Conservation (phyloP, 2,329 filamentous ascomycete species). For the Trichoderma gracile region DNA sequence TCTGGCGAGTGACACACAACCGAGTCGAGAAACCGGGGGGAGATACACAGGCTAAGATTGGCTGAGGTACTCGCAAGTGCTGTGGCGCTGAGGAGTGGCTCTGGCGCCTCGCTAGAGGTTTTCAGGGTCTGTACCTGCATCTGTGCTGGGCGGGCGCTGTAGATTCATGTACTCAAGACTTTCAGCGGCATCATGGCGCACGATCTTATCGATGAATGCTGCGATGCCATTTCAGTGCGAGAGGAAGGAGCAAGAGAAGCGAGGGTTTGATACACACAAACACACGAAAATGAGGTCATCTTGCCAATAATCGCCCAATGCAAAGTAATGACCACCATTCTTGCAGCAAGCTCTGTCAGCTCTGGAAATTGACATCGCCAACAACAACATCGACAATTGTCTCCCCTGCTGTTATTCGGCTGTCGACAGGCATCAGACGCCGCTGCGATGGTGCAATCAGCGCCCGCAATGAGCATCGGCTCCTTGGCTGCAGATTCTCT, state of each 20-base stretch:
- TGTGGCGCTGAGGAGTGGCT: background rate
- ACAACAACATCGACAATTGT: background rate
- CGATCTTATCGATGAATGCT: background rate
- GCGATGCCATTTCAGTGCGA: background rate
- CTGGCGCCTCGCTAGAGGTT: background rate
- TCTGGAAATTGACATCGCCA: background rate
- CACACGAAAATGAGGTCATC: background rate
- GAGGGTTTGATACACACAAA: background rate
- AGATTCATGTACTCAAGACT: background rate
- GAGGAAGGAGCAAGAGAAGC: background rate
- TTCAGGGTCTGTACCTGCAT: background rate
- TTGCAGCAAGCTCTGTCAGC: no score
- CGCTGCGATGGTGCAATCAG: conserved; percentile 7
- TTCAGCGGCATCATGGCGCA: background rate
- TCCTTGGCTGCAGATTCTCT: background rate
- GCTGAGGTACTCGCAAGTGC: no score
- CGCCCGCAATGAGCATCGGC: background rate
- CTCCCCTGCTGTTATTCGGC: background rate
- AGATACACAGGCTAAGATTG: background rate
- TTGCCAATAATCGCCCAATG: no score
- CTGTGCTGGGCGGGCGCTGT: background rate
- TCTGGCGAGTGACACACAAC: background rate
- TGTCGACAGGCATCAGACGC: background rate
- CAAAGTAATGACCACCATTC: no score
- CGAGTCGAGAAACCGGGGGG: background rate